These are phyloP conservation scores for Cruciata laevipes DNA, from an alignment of 257 asterid species.

Conservation along the genomic window DNA sequence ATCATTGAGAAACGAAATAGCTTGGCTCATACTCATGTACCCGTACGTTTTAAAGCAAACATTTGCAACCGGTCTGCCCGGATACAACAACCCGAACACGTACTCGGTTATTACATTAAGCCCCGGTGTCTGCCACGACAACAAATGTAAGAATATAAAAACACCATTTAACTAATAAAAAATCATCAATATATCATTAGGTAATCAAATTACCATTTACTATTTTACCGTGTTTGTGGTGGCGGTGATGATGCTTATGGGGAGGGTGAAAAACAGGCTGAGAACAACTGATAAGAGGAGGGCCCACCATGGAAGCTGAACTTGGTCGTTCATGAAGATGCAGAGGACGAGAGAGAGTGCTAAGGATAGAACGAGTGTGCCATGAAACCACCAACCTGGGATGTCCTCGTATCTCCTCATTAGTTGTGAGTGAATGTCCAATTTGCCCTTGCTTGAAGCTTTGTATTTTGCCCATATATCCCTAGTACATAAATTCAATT, in stretches of 20 bases:
- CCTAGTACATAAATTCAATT: slow-evolving; percentile 27
- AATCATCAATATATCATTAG: no score
- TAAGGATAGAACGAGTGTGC: slow-evolving; percentile 32
- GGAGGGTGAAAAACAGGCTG: slow-evolving; percentile 55
- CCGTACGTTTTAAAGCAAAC: slow-evolving; percentile 80
- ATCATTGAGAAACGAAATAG: slow-evolving; percentile 61
- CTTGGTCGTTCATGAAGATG: slow-evolving; percentile 46
- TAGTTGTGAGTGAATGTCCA: slow-evolving; percentile 59
- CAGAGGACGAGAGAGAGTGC: slow-evolving; percentile 44
- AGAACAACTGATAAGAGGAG: slow-evolving; percentile 38
- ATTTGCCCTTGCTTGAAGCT: slow-evolving; percentile 34
- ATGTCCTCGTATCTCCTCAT: slow-evolving; percentile 60
- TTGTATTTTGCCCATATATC: slow-evolving; percentile 33
- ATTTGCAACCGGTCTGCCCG: slow-evolving; percentile 79
- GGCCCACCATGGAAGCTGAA: slow-evolving; percentile 90
- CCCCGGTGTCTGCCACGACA: slow-evolving; percentile 32
- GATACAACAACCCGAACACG: slow-evolving; percentile 47
- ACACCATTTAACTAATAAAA: not conserved
- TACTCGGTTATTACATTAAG: slow-evolving; percentile 67
- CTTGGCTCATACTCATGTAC: slow-evolving; percentile 73
- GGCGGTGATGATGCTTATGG: slow-evolving; percentile 63
- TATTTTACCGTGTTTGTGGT: slow-evolving; percentile 41
- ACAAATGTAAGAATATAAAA: not conserved
- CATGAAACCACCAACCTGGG: slow-evolving; percentile 71
- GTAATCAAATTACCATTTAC: not conserved